Evolutionary conservation across 306 rosid species (phyloP).

Genomic region (Amphicarpaea edgeworthii): DNA sequence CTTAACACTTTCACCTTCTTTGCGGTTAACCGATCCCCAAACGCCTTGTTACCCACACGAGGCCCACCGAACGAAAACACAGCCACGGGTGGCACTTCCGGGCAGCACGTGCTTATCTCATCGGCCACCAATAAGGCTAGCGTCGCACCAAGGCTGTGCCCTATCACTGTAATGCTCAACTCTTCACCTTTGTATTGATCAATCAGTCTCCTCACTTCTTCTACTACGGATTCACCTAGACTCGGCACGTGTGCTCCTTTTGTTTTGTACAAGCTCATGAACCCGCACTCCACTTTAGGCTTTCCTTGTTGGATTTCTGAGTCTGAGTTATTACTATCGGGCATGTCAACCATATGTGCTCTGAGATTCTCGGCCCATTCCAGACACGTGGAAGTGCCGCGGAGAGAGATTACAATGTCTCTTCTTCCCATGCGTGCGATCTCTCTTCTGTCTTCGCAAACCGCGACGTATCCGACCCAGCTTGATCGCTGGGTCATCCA

Average conservation of each 20-base stretch:
- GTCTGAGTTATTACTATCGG: not conserved
- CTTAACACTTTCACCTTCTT: constrained; percentile 74
- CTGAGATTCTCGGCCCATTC: constrained; percentile 94
- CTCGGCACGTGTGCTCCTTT: constrained; percentile 76
- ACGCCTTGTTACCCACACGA: constrained; percentile 75
- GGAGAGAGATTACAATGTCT: constrained; percentile 83
- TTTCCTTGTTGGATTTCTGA: constrained; percentile 28
- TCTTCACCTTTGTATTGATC: constrained; percentile 72
- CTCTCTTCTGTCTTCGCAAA: constrained; percentile 79
- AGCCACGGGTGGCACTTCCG: constrained; percentile 66
- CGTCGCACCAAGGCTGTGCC: constrained; percentile 92
- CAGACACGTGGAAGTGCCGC: constrained; percentile 93
- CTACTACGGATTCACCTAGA: constrained; percentile 72
- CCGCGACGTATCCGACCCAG: constrained; percentile 94
- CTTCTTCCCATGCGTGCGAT: constrained; percentile 85
- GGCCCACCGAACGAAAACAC: constrained; percentile 96
- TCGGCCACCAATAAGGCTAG: constrained; percentile 81
- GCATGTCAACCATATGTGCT: constrained; percentile 63
- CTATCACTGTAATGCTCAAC: constrained; percentile 80
- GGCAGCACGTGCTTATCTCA: constrained; percentile 59
- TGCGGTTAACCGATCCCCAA: constrained; percentile 51
- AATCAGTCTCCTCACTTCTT: constrained; percentile 62
- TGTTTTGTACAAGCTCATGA: constrained; percentile 76
- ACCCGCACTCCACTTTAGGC: constrained; percentile 84
- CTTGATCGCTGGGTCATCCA: constrained; percentile 99